Percentiles rank a stretch among this genome's conserved stretches.
Evolutionary conservation across 2,329 filamentous ascomycete species (phyloP).

Genomic region (Verticillium zaregamsianum): DNA sequence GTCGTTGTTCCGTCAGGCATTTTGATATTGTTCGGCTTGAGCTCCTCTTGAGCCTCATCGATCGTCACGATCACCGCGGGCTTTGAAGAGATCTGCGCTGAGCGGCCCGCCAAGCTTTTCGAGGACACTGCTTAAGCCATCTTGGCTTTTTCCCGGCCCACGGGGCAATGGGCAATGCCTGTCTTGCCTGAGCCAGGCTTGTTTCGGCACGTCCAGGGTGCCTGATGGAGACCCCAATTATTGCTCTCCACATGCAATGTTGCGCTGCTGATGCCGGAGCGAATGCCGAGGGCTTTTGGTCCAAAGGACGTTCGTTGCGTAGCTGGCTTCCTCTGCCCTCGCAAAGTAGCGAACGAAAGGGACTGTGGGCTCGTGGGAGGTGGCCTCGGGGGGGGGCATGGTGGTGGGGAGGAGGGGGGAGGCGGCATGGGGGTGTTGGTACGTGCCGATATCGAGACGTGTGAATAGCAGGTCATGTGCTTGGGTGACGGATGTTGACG

Average conservation of each 20-base stretch:
- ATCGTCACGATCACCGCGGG: not conserved
- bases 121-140: slow-evolving; percentile 1
- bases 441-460: not conserved
- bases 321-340: not conserved
- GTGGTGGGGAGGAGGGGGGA: not conserved
- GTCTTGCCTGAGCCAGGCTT: not conserved
- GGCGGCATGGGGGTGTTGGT: not conserved
- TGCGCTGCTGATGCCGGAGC: not conserved
- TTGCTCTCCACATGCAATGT: not conserved
- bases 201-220: not conserved
- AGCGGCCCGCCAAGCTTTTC: slow-evolving; percentile 2
- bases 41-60: not conserved
- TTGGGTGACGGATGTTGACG: not conserved
- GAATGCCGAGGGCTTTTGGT: not conserved
- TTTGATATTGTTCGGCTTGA: not conserved
- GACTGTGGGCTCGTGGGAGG: not conserved
- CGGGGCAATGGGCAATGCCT: not conserved
- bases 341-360: not conserved
- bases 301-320: not conserved
- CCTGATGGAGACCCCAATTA: not conserved
- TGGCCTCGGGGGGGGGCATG: not conserved
- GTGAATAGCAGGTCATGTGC: not conserved
- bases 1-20: not conserved
- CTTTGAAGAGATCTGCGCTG: slow-evolving; percentile 1
- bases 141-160: slow-evolving; percentile 2